These are phyloP conservation scores for Prunus padus DNA, from an alignment of 306 rosid species.

Conservation along the genomic window DNA sequence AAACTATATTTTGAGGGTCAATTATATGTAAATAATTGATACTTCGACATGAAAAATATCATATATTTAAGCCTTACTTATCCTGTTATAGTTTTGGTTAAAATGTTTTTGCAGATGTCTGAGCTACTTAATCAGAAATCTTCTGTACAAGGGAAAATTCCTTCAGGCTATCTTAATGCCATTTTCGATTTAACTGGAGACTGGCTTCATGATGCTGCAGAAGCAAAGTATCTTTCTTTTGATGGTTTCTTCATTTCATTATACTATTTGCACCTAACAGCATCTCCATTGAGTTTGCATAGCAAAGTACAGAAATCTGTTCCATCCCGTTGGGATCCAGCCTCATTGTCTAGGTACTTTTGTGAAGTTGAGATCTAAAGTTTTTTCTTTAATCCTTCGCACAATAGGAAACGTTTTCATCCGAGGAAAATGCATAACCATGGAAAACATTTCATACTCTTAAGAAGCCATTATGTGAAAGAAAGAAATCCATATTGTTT, in stretches of 20 bases:
- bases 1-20: not conserved
- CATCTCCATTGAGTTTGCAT: conserved; percentile 60
- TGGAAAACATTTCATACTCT: not conserved
- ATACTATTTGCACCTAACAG: conserved; percentile 71
- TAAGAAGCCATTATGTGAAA: not conserved
- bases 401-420: not conserved
- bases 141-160: conserved; percentile 83
- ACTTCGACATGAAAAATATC: not conserved
- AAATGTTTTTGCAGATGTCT: conserved; percentile 77
- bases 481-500: not conserved
- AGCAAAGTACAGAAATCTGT: conserved; percentile 80
- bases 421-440: not conserved
- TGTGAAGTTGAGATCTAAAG: not conserved
- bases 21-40: not conserved
- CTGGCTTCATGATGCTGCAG: conserved; percentile 86
- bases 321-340: conserved; percentile 96
- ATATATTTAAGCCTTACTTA: conserved; percentile 14
- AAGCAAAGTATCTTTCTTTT: conserved; percentile 73
- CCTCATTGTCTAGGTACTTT: conserved; percentile 71
- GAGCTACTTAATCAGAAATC: conserved; percentile 84
- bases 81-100: conserved; percentile 13
- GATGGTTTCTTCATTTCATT: conserved; percentile 88
- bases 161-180: conserved; percentile 89
- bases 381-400: not conserved
- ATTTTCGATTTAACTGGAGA: conserved; percentile 78